Percentiles rank a stretch among this genome's conserved stretches.
phyloP scores from a whole-genome alignment of 179 eudicot species.

The Vitellaria paradoxa region DNA sequence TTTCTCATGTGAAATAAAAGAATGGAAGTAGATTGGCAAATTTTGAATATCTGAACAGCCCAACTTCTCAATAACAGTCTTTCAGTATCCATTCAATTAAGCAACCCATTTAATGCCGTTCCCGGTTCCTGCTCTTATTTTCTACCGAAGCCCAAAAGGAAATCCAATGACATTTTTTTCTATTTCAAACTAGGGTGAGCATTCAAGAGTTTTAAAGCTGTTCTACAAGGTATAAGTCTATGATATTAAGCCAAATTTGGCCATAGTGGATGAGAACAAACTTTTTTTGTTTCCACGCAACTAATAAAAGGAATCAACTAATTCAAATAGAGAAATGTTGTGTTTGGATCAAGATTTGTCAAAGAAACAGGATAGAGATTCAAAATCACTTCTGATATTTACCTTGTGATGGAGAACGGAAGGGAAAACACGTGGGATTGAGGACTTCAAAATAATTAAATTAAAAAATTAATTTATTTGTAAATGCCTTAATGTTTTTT shows the following conservation, averaged over 20 bases:
- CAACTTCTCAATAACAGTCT: no score
- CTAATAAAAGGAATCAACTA: conserved; percentile 1
- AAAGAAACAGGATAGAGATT: no score
- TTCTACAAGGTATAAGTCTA: not conserved
- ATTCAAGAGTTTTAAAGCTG: not conserved
- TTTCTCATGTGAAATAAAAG: not conserved
- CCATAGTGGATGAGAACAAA: not conserved
- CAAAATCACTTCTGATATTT: no score
- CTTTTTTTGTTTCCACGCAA: not conserved
- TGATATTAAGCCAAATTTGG: not conserved
- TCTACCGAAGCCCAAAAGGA: not conserved
- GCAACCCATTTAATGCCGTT: not conserved
- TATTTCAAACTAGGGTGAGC: not conserved
- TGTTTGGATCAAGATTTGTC: no score
- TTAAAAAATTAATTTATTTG: no score
- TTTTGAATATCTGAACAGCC: no score
- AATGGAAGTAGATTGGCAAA: no score
- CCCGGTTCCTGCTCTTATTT: not conserved
- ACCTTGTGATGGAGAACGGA: no score
- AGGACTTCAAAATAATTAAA: no score
- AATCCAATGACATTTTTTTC: not conserved
- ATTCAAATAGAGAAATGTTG: not conserved
- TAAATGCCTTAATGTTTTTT: no score
- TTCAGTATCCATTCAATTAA: not conserved
- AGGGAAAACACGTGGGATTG: no score